Conservation (phyloP, 1,139 yeast species). For the Suhomyces guaymorum region DNA sequence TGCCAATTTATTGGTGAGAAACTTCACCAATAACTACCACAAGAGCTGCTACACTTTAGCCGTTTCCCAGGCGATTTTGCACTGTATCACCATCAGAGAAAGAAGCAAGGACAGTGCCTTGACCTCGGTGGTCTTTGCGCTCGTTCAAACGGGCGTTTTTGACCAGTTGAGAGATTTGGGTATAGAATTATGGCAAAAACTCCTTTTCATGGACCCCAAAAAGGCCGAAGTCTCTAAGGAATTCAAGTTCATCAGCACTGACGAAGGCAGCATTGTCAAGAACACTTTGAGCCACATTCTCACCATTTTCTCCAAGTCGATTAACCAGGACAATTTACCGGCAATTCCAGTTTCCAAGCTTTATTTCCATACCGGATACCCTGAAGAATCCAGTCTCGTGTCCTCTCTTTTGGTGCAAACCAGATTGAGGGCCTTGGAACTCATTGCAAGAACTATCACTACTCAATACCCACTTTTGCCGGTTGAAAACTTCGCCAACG, state of each 20-base stretch:
- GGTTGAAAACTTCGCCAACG: slow-evolving; percentile 6
- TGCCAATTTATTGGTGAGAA: slow-evolving; percentile 25
- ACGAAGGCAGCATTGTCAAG: slow-evolving; percentile 38
- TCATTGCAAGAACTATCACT: slow-evolving; percentile 23
- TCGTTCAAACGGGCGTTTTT: slow-evolving; percentile 51
- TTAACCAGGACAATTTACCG: slow-evolving; percentile 27
- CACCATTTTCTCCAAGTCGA: slow-evolving; percentile 42
- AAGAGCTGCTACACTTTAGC: slow-evolving; percentile 12
- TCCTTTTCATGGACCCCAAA: slow-evolving; percentile 21
- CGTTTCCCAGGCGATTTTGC: slow-evolving; percentile 28
- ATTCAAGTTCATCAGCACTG: slow-evolving; percentile 39
- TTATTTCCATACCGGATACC: slow-evolving; percentile 29
- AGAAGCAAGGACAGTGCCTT: slow-evolving; percentile 34
- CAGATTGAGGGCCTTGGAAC: slow-evolving; percentile 38
- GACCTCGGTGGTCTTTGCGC: slow-evolving; percentile 48
- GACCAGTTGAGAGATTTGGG: slow-evolving; percentile 26
- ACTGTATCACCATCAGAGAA: slow-evolving; percentile 31
- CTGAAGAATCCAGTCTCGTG: slow-evolving; percentile 23
- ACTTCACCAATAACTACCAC: slow-evolving; percentile 21
- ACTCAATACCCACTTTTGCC: slow-evolving; percentile 6
- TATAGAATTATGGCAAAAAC: slow-evolving; percentile 22
- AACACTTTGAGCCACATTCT: slow-evolving; percentile 44
- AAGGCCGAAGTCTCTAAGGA: slow-evolving; percentile 30
- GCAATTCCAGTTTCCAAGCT: slow-evolving; percentile 26
- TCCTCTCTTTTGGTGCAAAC: slow-evolving; percentile 43